Evolutionary conservation across 2,329 filamentous ascomycete species (phyloP), one percentile per base, ranked within the genome.

Genomic region (Colletotrichum acutatum): DNA sequence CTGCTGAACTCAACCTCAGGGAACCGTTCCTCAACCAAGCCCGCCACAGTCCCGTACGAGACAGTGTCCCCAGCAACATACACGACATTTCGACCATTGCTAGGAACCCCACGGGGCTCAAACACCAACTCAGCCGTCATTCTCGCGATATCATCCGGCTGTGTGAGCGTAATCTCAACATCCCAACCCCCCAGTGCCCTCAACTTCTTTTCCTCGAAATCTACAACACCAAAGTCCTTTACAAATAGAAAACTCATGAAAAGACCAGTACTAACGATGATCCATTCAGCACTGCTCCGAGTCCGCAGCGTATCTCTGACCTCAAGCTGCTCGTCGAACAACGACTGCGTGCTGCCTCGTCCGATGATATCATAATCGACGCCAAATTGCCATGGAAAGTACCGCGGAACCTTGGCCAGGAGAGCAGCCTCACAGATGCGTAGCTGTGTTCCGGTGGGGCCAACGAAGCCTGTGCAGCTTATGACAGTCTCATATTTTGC

Each of bases 361-460:
- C 91, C 90, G 19, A 93, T 89, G 32, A 83, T 78, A 69, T 94
- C 91, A 80, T 94, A 94, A 78, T 94, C 90, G 28, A 93, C 89
- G 0, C 92, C 92, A 78, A 91, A 94, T 79, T 94, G 92, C 92
- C 92, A 94, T 0, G 92, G 92, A 22, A 94, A 86, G 77, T 87
- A 94, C 0, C 88, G 82, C 16, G 80, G 75, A 0, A 87, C 85
- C 0, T 82, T 80, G 0, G 88, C 90, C 12, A 80, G 79, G 0
- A 94, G 80, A 0, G 86, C 88, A 0, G 91, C 91, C 12, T 83
- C 77, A 0, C 88, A 81, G 22, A 94, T 82, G 76, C 92, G 92
- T 1, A 85, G 74, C 77, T 93, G 88, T 0, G 86, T 90, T 1
- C 88, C 89, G 0, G 85, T 67, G 0, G 88, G 86, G 0, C 89